Conservation (phyloP, 2,329 filamentous ascomycete genomes). For the Hypoxylon sp. region DNA sequence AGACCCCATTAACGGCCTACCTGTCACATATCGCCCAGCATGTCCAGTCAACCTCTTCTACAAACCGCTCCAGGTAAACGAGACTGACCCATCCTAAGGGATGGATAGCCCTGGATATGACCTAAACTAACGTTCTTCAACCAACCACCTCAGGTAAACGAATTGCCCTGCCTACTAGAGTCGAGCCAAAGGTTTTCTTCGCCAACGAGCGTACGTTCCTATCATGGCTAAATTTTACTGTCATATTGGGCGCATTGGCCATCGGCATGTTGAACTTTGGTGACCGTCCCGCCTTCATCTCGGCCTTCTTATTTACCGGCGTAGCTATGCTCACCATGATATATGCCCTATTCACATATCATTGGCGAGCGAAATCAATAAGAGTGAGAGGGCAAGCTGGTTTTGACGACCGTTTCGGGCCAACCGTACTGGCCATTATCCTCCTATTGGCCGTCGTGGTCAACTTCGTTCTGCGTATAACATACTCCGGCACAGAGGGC, state of each 20-base stretch:
- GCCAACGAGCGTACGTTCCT: conserved; percentile 99
- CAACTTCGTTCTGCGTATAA: conserved; percentile 90
- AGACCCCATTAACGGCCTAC: conserved; percentile 10
- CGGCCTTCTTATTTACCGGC: conserved; percentile 91
- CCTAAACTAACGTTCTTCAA: conserved; percentile 27
- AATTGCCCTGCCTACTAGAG: conserved; percentile 96
- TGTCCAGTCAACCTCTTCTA: conserved; percentile 97
- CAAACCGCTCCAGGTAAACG: conserved; percentile 87
- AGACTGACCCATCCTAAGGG: conserved; percentile 26
- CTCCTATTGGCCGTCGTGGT: conserved; percentile 91
- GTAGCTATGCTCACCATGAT: conserved; percentile 96
- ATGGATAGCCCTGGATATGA: conserved; percentile 24
- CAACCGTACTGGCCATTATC: conserved; percentile 89
- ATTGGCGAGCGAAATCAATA: conserved; percentile 97
- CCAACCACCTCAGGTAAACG: conserved; percentile 80
- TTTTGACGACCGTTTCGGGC: conserved; percentile 96
- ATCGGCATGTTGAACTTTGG: conserved; percentile 99
- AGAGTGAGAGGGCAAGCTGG: conserved; percentile 91
- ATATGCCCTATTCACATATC: conserved; percentile 94
- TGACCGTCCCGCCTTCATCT: conserved; percentile 93
- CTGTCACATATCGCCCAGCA: conserved; percentile 57
- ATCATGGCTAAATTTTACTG: conserved; percentile 99
- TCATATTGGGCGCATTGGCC: conserved; percentile 95
- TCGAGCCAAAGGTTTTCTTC: conserved; percentile 99
- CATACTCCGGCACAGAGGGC: conserved; percentile 59